Evolutionary conservation across 169 alveolate genomes (phyloP), one percentile per base, ranked within the genome.

Genomic region (Plasmodium blacklocki): DNA sequence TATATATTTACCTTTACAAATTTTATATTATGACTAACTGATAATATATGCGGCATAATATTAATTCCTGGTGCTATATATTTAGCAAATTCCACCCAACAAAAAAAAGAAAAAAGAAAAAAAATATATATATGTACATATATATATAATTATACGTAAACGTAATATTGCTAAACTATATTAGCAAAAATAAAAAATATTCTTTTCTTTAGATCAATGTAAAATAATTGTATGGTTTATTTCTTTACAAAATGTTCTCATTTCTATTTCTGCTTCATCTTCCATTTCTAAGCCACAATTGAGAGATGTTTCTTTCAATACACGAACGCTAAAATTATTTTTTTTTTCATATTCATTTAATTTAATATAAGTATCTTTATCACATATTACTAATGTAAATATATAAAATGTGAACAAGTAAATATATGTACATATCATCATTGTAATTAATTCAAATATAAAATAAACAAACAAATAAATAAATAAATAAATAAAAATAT

Each of bases 21-120:
- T 74, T 26, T 67, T 74, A 52, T 52, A 52, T 52, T 62, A 62
- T n/a, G 18, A 9, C 56, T 14, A 26, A 83, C 91, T 49, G 80
- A 70, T 83, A 70, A 32, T 70, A 83, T 59, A 23, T 83, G 73
- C 21, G 91, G 91, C 91, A 83, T 83, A 21, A 68, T 83, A 71
- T 70, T 49, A 7, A 83, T 68, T 64, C 83, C 91, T 15, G 91
- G 91, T 19, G 91, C 91, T 83, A 49, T 14, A 21, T 29, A 19
- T 32, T 32, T 80, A 32, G 8, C 15, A 52, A 39, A 18, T 74
- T 59, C 29, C 19, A 26, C 18, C 54, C 58, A 29, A 50, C 58
- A 64, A 50, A 50, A 26, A 66, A 43, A 66, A 45, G 49, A 68
- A 64, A 60, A 59, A 60, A 74, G 7, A 14, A 64, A 45, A 60